phyloP scores from a whole-genome alignment of 441 rosid genomes.

The Erodium trifolium region DNA sequence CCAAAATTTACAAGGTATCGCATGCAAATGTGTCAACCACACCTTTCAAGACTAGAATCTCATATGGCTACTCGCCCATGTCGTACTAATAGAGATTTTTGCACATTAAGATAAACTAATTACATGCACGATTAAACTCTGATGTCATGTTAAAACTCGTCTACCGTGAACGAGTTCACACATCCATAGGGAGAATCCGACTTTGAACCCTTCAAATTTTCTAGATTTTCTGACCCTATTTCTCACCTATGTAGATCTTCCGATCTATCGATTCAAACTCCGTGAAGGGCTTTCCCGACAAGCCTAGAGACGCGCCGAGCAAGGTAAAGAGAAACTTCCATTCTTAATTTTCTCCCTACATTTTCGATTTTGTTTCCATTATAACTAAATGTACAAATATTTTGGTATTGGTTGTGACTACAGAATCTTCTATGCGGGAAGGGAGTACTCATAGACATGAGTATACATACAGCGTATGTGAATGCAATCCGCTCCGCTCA shows the following conservation, averaged over 20 bases:
- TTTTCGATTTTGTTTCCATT: no score
- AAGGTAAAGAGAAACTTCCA: conserved; percentile 37
- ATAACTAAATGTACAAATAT: background rate
- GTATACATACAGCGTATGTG: conserved; percentile 95
- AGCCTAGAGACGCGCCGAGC: conserved; percentile 59
- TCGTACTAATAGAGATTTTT: no score
- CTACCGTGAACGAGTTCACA: no score
- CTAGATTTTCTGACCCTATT: conserved; percentile 4
- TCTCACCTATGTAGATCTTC: conserved; percentile 48
- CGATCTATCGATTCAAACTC: conserved; percentile 97
- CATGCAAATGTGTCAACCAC: no score
- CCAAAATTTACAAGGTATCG: no score
- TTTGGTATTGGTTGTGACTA: conserved; percentile 20
- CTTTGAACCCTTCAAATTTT: no score
- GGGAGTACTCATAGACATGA: conserved; percentile 89
- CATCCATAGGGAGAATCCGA: no score
- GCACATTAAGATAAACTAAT: no score
- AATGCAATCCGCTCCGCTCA: conserved; percentile 96
- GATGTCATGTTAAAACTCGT: no score
- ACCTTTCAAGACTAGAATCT: no score
- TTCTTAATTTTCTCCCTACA: background rate
- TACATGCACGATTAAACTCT: no score
- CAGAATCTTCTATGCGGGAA: conserved; percentile 92
- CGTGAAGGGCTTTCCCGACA: conserved; percentile 82
- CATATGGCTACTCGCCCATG: no score